phyloP scores from a whole-genome alignment of 208 protist species.

The Trypanosoma cruzi region DNA sequence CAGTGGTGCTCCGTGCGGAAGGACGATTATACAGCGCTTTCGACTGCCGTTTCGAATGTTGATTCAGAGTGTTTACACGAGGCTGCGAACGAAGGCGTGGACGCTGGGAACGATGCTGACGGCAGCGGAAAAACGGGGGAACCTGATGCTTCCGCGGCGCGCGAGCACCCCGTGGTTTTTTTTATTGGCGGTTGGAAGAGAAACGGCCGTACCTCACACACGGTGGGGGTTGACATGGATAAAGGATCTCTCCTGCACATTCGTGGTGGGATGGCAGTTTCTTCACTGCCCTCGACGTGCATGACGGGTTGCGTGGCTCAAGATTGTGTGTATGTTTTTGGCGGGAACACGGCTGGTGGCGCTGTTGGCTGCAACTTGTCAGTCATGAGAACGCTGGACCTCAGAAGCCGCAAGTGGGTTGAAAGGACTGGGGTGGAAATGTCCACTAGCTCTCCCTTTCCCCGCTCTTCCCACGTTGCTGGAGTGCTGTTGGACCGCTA shows the following conservation, averaged over 20 bases:
- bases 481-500: conserved; percentile 59
- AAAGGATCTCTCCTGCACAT: conserved; percentile 9
- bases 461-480: conserved; percentile 65
- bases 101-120: conserved; percentile 8
- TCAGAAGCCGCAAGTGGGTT: conserved; percentile 20
- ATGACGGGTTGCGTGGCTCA: conserved; percentile 41
- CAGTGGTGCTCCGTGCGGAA: conserved; percentile 1
- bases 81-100: not conserved
- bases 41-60: not conserved
- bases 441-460: conserved; percentile 19
- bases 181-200: conserved; percentile 68
- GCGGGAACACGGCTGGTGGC: conserved; percentile 46
- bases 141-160: not conserved
- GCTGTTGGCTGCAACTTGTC: conserved; percentile 22
- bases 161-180: conserved; percentile 29
- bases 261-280: conserved; percentile 2
- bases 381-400: conserved; percentile 35
- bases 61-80: not conserved
- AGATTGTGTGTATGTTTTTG: conserved; percentile 58
- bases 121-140: not conserved
- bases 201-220: conserved; percentile 32
- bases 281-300: conserved; percentile 28
- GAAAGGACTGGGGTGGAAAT: not conserved
- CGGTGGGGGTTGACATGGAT: conserved; percentile 30
- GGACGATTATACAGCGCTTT: not conserved